Base-by-base conservation (phyloP, 257 asterid species). In the Solanum lignicaule region DNA sequence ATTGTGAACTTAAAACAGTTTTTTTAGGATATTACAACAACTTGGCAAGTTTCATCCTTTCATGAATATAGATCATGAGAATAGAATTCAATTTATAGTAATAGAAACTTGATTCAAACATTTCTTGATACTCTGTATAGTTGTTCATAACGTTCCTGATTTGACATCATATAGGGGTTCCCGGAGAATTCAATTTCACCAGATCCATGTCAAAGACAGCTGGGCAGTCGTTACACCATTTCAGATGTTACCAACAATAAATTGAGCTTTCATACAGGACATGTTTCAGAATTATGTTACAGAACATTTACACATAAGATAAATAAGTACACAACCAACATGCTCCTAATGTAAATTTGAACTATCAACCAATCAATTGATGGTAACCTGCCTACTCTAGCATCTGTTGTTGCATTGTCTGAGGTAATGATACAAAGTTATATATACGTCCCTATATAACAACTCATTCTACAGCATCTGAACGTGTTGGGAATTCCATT, bases 401-500 rank as follows among this genome's bases (percentile, higher is more conserved):
- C 27, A 81, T 29, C 69, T 46, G 68, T 9, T 27, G 85, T 81
- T 46, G 29, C 16, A 43, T 43, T 2, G 16, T 79, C 65, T 43
- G 60, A 46, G 16, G 41, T 81, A 81, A 81, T 81, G 68, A 46
- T 29, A 27, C 66, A 43, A 46, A 81, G 68, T 46, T 81, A 15
- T 27, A 81, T 43, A 21, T 29, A 46, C 39, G 3, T 46, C 27
- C 68, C 39, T 81, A 3, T 46, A 23, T 43, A 31, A 9, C 14
- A 5, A 39, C 88, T 93, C 90, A 93, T 72, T 90, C 94, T 82
- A 85, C 91, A 62, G 48, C 36, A 38, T 92, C 91, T 4, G 96
- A 84, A 83, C 92, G 90, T 9, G 92, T 92, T 15, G 99, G 97
- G 88, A 92, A 96, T 81, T 95, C 93, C 65, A 96, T 83, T 85